phyloP scores from a whole-genome alignment of 2,329 filamentous ascomycete genomes.

The Ophidiomyces ophidiicola region DNA sequence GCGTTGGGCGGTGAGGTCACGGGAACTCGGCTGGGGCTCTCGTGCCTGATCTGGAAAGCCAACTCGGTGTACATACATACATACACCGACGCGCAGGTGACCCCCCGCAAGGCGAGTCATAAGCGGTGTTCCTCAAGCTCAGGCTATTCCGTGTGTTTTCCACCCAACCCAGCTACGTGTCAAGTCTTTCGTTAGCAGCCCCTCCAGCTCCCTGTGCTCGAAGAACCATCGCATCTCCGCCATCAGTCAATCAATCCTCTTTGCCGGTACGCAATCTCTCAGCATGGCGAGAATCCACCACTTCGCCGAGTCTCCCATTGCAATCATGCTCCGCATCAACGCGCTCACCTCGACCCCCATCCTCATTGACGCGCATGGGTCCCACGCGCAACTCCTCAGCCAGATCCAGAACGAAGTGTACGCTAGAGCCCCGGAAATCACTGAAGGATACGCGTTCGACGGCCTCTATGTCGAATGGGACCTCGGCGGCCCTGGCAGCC shows the following conservation, averaged over 20 bases:
- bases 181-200: too few species aligned
- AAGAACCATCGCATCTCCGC: too few species aligned
- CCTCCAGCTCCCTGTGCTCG: too few species aligned
- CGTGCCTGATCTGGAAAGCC: too few species aligned
- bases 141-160: too few species aligned
- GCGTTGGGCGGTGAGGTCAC: too few species aligned
- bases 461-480: conserved; percentile 14
- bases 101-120: too few species aligned
- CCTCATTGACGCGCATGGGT: conserved; percentile 8
- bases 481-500: conserved; percentile 2
- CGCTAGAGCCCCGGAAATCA: conserved; percentile 5
- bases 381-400: conserved; percentile 7
- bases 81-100: too few species aligned
- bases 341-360: conserved; percentile 11
- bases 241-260: background rate
- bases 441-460: conserved; percentile 12
- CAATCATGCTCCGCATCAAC: conserved; percentile 14
- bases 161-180: too few species aligned
- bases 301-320: conserved; percentile 1
- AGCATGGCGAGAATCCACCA: conserved; percentile 9
- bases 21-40: too few species aligned
- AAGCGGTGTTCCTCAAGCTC: too few species aligned
- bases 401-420: conserved; percentile 12
- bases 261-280: background rate
- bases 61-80: too few species aligned